Conservation (phyloP, 2,329 filamentous ascomycete species). For the Paracoccidioides brasiliensis region DNA sequence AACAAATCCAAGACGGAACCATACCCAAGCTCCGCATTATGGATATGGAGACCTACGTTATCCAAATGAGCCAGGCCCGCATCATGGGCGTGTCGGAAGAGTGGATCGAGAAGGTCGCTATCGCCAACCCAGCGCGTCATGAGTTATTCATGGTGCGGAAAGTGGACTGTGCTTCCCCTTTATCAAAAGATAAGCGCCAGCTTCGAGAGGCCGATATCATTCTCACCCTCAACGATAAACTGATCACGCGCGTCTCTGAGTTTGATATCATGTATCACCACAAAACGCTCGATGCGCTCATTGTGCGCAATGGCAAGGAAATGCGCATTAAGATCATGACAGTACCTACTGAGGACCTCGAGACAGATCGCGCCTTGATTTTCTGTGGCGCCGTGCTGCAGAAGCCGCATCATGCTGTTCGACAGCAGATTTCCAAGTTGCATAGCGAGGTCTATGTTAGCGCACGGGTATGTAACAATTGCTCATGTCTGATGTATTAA, state of each 20-base stretch:
- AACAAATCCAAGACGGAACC: constrained; percentile 63
- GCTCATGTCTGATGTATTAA: too few species aligned
- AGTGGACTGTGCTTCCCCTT: constrained; percentile 50
- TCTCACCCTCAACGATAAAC: constrained; percentile 75
- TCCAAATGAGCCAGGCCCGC: constrained; percentile 91
- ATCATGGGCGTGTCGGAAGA: constrained; percentile 95
- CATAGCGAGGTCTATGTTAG: constrained; percentile 96
- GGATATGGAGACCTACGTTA: constrained; percentile 85
- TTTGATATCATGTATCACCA: constrained; percentile 94
- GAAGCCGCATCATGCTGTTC: constrained; percentile 85
- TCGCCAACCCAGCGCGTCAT: constrained; percentile 80
- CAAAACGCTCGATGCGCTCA: constrained; percentile 65
- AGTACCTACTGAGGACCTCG: constrained; percentile 75
- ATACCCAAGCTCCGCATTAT: constrained; percentile 77
- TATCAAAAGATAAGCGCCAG: constrained; percentile 39
- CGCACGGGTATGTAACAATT: constrained; percentile 42
- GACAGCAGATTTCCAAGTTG: constrained; percentile 92
- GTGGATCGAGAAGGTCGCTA: constrained; percentile 84
- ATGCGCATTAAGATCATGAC: constrained; percentile 67
- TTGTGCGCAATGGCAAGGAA: constrained; percentile 75
- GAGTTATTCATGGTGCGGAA: constrained; percentile 98
- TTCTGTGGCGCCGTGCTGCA: constrained; percentile 95
- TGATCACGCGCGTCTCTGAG: constrained; percentile 86
- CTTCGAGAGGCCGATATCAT: constrained; percentile 87
- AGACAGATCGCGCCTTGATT: constrained; percentile 80